Conservation (phyloP, 371 early-diverging fungal species). For the Thermomucor indicae-seudaticae region DNA sequence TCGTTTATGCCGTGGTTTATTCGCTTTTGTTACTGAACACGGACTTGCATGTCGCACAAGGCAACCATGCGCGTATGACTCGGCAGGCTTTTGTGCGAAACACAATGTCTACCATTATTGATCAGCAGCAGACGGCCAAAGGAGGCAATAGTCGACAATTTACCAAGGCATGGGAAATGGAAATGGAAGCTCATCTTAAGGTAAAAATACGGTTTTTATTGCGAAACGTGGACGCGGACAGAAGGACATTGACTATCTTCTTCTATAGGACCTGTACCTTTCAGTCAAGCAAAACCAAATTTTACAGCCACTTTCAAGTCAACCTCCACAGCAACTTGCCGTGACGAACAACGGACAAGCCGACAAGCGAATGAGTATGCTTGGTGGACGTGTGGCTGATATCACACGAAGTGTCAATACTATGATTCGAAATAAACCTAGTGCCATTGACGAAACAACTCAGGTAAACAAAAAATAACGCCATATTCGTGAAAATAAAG, state of each 20-base stretch:
- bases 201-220: slow-evolving; percentile 8
- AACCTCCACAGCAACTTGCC: slow-evolving; percentile 1
- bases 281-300: slow-evolving; percentile 77
- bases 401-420: slow-evolving; percentile 17
- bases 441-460: too few relatives aligned
- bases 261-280: slow-evolving; percentile 62
- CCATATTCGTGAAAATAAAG: too few relatives aligned
- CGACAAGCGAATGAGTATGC: slow-evolving; percentile 14
- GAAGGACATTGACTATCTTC: not conserved
- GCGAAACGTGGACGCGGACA: not conserved
- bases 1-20: slow-evolving; percentile 83
- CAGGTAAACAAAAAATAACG: too few relatives aligned
- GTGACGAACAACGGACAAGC: not conserved
- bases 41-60: slow-evolving; percentile 83
- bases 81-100: slow-evolving; percentile 58
- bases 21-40: slow-evolving; percentile 89
- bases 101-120: slow-evolving; percentile 49
- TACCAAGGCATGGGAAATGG: slow-evolving; percentile 34
- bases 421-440: slow-evolving; percentile 19
- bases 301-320: slow-evolving; percentile 49
- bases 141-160: slow-evolving; percentile 14
- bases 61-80: slow-evolving; percentile 58
- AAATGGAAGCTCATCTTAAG: slow-evolving; percentile 36
- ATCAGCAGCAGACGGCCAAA: slow-evolving; percentile 34
- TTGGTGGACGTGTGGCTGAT: slow-evolving; percentile 13